Percentiles rank a stretch among this genome's conserved stretches.
Conservation (phyloP, 768 basidiomycete genomes). For the Boletus edulis region DNA sequence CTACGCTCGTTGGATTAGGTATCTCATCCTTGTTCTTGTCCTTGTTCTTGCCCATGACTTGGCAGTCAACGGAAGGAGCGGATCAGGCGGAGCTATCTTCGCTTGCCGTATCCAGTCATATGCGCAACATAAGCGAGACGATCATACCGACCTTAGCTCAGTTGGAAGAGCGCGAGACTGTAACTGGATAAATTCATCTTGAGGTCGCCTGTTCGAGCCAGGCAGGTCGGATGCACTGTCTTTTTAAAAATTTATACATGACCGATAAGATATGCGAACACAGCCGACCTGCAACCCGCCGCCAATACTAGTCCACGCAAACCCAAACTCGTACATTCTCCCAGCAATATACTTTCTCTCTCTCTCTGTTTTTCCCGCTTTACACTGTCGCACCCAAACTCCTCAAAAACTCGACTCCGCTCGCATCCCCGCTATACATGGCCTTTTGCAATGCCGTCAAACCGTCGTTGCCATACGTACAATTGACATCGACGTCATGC, state of each 20-base stretch:
- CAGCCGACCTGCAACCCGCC: too few relatives aligned
- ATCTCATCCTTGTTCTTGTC: constrained; percentile 53
- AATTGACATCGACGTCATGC: constrained; percentile 21
- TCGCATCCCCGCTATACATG: constrained; percentile 15
- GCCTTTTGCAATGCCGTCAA: constrained; percentile 27
- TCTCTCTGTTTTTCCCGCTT: neutral
- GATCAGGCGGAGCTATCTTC: too few relatives aligned
- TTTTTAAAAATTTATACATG: too few relatives aligned
- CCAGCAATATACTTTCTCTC: too few relatives aligned
- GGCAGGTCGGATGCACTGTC: constrained; percentile 9
- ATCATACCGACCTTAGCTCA: constrained; percentile 33
- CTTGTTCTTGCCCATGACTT: constrained; percentile 66
- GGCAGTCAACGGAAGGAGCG: neutral
- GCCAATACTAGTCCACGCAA: too few relatives aligned
- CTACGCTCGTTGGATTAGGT: constrained; percentile 55
- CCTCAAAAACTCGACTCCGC: constrained; percentile 19
- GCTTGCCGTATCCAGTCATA: neutral
- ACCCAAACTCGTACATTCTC: too few relatives aligned
- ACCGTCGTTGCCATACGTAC: constrained; percentile 15
- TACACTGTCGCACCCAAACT: constrained; percentile 18
- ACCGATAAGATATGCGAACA: too few relatives aligned
- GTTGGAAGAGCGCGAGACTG: constrained; percentile 52
- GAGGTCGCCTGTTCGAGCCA: constrained; percentile 46
- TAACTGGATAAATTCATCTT: constrained; percentile 37
- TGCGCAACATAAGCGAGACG: too few relatives aligned